phyloP scores from a whole-genome alignment of 2,329 filamentous ascomycete species.

The Neocatenulostroma microsporum region DNA sequence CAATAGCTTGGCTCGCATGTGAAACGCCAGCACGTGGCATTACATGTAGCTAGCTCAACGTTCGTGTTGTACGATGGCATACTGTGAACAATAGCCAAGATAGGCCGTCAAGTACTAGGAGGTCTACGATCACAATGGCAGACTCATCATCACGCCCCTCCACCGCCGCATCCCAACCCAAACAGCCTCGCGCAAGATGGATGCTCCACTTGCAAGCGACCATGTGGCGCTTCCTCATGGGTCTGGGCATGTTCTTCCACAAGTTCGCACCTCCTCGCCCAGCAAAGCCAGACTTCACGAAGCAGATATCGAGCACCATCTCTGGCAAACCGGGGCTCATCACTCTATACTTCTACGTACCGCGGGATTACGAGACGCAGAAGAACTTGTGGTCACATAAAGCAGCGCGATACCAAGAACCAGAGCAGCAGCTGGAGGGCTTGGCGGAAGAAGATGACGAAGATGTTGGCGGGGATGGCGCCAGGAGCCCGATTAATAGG shows the following conservation, averaged over 20 bases:
- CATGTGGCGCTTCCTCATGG: slow-evolving; percentile 61
- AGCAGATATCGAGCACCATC: slow-evolving; percentile 45
- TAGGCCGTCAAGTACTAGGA: too few species aligned
- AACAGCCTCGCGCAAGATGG: slow-evolving; percentile 48
- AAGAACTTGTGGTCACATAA: slow-evolving; percentile 28
- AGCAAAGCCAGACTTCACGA: slow-evolving; percentile 53
- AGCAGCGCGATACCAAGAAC: slow-evolving; percentile 5
- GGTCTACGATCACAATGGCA: too few species aligned
- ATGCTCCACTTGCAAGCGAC: slow-evolving; percentile 56
- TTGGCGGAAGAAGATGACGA: slow-evolving; percentile 11
- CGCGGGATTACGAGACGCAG: slow-evolving; percentile 40
- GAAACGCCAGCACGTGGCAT: too few species aligned
- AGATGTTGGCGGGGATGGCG: slow-evolving; percentile 5
- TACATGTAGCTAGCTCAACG: too few species aligned
- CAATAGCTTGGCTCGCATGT: too few species aligned
- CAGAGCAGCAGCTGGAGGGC: slow-evolving; percentile 13
- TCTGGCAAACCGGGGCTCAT: slow-evolving; percentile 42
- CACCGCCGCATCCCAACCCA: too few species aligned
- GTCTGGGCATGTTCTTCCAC: slow-evolving; percentile 62
- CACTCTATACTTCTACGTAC: slow-evolving; percentile 55
- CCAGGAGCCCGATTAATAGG: slow-evolving; percentile 14
- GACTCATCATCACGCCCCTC: too few species aligned
- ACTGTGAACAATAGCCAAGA: too few species aligned
- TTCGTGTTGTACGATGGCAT: too few species aligned
- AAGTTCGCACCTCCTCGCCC: slow-evolving; percentile 54